Evolutionary conservation across 176 grass and related monocot species (phyloP).

Genomic region (barley (Hordeum vulgare)): DNA sequence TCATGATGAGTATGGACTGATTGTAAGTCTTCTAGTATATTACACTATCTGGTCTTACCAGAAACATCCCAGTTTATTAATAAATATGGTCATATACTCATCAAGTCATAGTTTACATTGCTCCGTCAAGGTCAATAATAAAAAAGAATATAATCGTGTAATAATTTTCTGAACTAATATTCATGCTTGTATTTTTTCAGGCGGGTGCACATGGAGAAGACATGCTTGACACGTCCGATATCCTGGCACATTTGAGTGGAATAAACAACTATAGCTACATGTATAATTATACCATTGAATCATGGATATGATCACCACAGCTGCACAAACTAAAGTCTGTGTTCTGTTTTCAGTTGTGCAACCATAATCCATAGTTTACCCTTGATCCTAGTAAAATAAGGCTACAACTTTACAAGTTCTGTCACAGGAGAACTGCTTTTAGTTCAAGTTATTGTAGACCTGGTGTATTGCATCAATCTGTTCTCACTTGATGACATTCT

Average conservation of each 20-base stretch:
- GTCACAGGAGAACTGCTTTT: too few species aligned
- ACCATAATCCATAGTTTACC: constrained; percentile 14
- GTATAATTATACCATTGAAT: constrained; percentile 56
- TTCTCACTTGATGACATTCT: too few species aligned
- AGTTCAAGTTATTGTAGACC: too few species aligned
- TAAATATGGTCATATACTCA: constrained; percentile 10
- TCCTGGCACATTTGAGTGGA: too few species aligned
- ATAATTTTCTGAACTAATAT: too few species aligned
- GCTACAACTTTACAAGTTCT: too few species aligned
- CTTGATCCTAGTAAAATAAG: constrained; percentile 30
- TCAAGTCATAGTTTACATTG: neutral
- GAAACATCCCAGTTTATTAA: neutral
- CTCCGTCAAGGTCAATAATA: neutral
- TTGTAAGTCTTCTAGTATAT: constrained; percentile 42
- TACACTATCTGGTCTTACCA: neutral
- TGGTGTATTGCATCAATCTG: too few species aligned
- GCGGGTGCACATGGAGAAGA: too few species aligned
- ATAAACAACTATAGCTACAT: too few species aligned
- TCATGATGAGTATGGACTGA: constrained; percentile 56
- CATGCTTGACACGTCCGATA: too few species aligned
- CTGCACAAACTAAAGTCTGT: constrained; percentile 1
- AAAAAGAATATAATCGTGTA: too few species aligned
- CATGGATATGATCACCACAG: constrained; percentile 57
- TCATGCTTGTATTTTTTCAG: too few species aligned
- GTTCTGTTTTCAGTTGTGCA: constrained; percentile 25